These are phyloP conservation scores for Cymbopogon flexuosus DNA, from an alignment of 202 grass and related monocot genomes.

Conservation along the genomic window DNA sequence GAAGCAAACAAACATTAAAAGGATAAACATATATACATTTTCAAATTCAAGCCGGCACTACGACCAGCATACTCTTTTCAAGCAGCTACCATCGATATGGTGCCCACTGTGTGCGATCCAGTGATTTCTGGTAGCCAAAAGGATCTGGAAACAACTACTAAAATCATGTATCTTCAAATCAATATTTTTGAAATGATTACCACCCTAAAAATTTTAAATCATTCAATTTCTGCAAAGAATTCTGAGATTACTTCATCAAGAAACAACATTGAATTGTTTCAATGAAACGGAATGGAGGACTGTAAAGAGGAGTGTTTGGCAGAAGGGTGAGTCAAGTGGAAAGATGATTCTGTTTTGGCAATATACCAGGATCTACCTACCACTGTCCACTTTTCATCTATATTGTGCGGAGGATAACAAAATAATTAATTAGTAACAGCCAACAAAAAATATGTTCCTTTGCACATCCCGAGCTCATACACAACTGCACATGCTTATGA, in stretches of 20 bases:
- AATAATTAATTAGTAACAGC: background rate
- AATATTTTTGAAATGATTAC: background rate
- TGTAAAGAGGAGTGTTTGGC: background rate
- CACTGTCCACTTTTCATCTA: background rate
- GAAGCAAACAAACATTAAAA: conserved; percentile 1
- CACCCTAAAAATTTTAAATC: background rate
- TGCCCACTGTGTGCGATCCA: background rate
- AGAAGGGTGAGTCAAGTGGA: background rate
- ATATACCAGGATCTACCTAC: background rate
- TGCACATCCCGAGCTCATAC: background rate
- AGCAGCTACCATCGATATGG: background rate
- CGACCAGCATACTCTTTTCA: background rate
- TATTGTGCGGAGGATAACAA: background rate
- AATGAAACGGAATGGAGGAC: background rate
- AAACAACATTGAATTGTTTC: background rate
- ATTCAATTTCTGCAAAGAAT: background rate
- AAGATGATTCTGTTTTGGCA: background rate
- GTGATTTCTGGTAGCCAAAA: background rate
- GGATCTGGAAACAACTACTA: background rate
- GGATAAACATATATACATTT: background rate
- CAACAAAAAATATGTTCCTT: background rate
- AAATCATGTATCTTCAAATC: background rate
- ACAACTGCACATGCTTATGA: background rate
- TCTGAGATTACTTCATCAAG: background rate
- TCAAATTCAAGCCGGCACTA: background rate